Percentiles rank a stretch among this genome's conserved stretches.
Conservation (phyloP, 2,329 filamentous ascomycete species). For the Sphaerostilbella broomeana region DNA sequence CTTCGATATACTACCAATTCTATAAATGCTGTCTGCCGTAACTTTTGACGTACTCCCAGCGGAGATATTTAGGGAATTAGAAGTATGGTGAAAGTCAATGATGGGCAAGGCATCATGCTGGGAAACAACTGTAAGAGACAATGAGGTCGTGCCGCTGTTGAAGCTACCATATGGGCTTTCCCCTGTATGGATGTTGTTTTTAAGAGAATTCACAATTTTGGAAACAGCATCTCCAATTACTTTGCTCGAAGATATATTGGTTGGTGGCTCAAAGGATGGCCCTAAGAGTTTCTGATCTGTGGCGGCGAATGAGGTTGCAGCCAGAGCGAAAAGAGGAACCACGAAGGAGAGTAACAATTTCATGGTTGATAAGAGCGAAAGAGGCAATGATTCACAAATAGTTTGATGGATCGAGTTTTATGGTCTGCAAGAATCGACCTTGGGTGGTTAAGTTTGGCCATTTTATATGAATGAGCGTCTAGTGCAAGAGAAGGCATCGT, state of each 20-base stretch:
- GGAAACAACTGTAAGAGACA: slow-evolving; percentile 12
- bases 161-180: slow-evolving; percentile 7
- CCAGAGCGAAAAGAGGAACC: not conserved
- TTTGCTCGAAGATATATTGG: not conserved
- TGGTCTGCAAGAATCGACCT: too few species aligned
- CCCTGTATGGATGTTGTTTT: slow-evolving; percentile 4
- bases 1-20: slow-evolving; percentile 25
- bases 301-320: slow-evolving; percentile 1
- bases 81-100: slow-evolving; percentile 14
- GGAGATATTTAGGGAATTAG: slow-evolving; percentile 12
- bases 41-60: slow-evolving; percentile 11
- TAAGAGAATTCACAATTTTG: slow-evolving; percentile 2
- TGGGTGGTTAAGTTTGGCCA: too few species aligned
- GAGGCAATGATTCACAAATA: not conserved
- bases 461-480: not conserved
- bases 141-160: slow-evolving; percentile 10
- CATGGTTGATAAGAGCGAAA: not conserved
- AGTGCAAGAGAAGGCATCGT: too few species aligned
- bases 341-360: not conserved
- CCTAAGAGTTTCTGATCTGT: slow-evolving; percentile 6
- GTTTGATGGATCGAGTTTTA: not conserved
- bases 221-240: not conserved
- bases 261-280: slow-evolving; percentile 4
- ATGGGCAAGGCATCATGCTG: slow-evolving; percentile 4
- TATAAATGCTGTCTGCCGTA: slow-evolving; percentile 18